phyloP scores from a whole-genome alignment of 345 rosid species.

The Trapa incisa region DNA sequence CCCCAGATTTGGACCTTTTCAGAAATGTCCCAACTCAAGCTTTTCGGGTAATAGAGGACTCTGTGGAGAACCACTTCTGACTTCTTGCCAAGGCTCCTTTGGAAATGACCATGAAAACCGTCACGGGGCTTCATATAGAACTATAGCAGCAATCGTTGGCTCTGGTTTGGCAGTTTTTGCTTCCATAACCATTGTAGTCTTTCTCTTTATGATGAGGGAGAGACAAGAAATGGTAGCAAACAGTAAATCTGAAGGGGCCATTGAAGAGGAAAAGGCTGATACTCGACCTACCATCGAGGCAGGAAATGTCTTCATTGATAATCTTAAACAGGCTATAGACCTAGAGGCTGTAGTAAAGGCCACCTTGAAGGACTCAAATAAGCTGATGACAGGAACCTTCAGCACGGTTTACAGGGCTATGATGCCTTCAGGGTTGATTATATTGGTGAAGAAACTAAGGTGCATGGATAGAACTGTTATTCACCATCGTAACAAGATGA shows the following conservation, averaged over 20 bases:
- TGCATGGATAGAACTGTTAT: conserved; percentile 78
- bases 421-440: conserved; percentile 88
- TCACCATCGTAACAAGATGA: conserved; percentile 88
- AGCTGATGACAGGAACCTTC: conserved; percentile 72
- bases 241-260: conserved; percentile 29
- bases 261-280: conserved; percentile 30
- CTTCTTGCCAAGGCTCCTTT: conserved; percentile 34
- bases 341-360: conserved; percentile 77
- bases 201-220: conserved; percentile 91
- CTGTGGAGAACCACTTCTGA: conserved; percentile 73
- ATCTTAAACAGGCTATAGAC: conserved; percentile 82
- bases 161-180: conserved; percentile 82
- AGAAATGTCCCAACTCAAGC: conserved; percentile 74
- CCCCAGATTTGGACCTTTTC: conserved; percentile 70
- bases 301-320: conserved; percentile 70
- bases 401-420: conserved; percentile 77
- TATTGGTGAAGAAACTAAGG: conserved; percentile 71
- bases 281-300: conserved; percentile 56
- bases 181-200: conserved; percentile 71
- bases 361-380: conserved; percentile 71
- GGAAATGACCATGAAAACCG: conserved; percentile 33
- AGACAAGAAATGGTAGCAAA: conserved; percentile 77
- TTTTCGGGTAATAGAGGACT: conserved; percentile 71
- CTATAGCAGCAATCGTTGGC: conserved; percentile 74
- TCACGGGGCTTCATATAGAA: conserved; percentile 75